Conservation (phyloP, 2,329 filamentous ascomycete species). For the Apiospora rasikravindrae region DNA sequence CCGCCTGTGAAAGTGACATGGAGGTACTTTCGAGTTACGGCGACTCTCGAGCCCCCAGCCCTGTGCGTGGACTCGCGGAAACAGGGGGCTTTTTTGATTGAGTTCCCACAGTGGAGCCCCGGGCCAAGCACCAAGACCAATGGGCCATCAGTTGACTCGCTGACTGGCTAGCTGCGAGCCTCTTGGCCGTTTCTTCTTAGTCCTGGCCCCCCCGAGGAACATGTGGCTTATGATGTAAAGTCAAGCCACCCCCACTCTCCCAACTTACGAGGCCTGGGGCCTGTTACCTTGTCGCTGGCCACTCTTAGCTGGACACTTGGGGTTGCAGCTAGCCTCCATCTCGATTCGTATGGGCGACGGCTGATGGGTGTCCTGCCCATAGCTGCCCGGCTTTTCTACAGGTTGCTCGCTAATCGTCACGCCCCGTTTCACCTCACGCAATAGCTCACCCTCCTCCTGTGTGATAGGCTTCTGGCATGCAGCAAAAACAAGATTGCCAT, state of each 20-base stretch:
- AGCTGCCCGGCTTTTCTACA: background rate
- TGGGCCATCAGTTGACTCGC: background rate
- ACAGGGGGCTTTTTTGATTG: background rate
- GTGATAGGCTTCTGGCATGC: conserved; percentile 5
- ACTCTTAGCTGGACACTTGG: conserved; percentile 14
- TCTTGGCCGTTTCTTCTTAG: too few relatives aligned
- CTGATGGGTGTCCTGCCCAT: background rate
- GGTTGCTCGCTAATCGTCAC: background rate
- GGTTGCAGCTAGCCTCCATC: conserved; percentile 16
- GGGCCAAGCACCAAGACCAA: too few relatives aligned
- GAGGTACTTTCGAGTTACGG: background rate
- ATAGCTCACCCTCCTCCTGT: background rate
- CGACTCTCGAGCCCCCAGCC: background rate
- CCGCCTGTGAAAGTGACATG: background rate
- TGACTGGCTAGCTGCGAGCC: background rate
- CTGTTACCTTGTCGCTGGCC: background rate
- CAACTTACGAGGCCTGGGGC: background rate
- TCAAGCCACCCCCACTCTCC: conserved; percentile 11
- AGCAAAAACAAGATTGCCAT: conserved; percentile 12
- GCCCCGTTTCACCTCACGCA: conserved; percentile 3
- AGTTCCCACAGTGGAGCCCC: background rate
- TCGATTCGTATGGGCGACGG: background rate
- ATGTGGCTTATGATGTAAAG: conserved; percentile 15
- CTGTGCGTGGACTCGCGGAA: conserved; percentile 2
- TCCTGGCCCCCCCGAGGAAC: background rate